A percentile compares a stretch with the other conserved stretches of the same genome.
phyloP scores from a whole-genome alignment of 495 filamentous ascomycete genomes.

The Xylaria bambusicola region DNA sequence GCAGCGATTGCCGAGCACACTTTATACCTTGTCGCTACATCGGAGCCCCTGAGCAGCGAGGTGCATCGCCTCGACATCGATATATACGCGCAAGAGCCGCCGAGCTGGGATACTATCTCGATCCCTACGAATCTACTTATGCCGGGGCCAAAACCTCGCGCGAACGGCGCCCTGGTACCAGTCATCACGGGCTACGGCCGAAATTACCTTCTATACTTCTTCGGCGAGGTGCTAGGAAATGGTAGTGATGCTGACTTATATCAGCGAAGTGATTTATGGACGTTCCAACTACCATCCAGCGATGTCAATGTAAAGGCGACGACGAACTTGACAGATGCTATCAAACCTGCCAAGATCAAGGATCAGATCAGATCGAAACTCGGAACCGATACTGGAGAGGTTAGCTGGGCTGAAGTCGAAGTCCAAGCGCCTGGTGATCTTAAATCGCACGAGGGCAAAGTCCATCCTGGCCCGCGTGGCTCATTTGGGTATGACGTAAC shows the following conservation, averaged over 20 bases:
- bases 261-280: conserved; percentile 48
- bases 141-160: conserved; percentile 47
- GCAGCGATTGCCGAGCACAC: conserved; percentile 43
- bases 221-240: conserved; percentile 37
- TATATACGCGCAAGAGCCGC: conserved; percentile 31
- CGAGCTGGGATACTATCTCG: conserved; percentile 44
- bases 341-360: conserved; percentile 52
- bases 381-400: conserved; percentile 41
- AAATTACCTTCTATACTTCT: conserved; percentile 54
- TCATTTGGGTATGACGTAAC: conserved; percentile 49
- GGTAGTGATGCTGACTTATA: conserved; percentile 27
- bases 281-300: conserved; percentile 52
- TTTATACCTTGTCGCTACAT: conserved; percentile 47
- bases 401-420: conserved; percentile 52
- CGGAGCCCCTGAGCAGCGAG: conserved; percentile 38
- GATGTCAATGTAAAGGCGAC: conserved; percentile 18
- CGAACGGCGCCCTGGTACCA: conserved; percentile 46
- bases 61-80: conserved; percentile 46
- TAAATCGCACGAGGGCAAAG: conserved; percentile 42
- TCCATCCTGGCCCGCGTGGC: conserved; percentile 54
- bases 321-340: conserved; percentile 21
- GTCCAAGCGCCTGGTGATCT: conserved; percentile 45
- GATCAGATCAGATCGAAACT: conserved; percentile 49
- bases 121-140: conserved; percentile 51
- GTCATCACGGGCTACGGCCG: conserved; percentile 53